Percentiles rank a stretch among this genome's conserved stretches.
Evolutionary conservation across 2,329 filamentous ascomycete species (phyloP).

Genomic region (Trichoderma aggressivum): DNA sequence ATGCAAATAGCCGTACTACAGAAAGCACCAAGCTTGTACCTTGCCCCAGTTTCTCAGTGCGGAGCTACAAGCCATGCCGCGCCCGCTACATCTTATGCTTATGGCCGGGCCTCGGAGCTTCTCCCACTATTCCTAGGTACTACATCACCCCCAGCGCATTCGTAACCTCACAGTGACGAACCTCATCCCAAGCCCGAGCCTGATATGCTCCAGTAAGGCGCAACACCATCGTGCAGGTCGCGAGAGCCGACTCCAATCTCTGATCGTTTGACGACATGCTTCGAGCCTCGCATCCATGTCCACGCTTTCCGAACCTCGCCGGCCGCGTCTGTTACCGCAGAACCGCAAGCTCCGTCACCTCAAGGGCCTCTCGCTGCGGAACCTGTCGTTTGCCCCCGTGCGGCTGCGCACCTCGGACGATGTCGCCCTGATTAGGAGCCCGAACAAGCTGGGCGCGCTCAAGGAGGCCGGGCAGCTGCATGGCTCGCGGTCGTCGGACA

Average conservation of each 20-base stretch:
- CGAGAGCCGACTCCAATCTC: not conserved
- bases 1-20: not conserved
- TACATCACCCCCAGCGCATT: not conserved
- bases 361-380: constrained; percentile 80
- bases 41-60: not conserved
- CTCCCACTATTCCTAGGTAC: not conserved
- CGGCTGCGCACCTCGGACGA: constrained; percentile 72
- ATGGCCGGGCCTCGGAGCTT: constrained; percentile 13
- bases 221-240: not conserved
- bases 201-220: not conserved
- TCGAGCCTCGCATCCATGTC: constrained; percentile 29
- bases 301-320: constrained; percentile 36
- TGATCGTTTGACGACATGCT: constrained; percentile 10
- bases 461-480: constrained; percentile 49
- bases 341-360: constrained; percentile 89
- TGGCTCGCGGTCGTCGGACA: constrained; percentile 54
- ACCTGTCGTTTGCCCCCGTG: constrained; percentile 66
- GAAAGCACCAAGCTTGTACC: not conserved
- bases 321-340: constrained; percentile 59
- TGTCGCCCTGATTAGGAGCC: constrained; percentile 66
- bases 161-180: constrained; percentile 9
- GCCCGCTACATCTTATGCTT: constrained; percentile 3
- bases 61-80: not conserved
- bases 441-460: constrained; percentile 60
- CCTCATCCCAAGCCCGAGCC: not conserved